Evolutionary conservation across 495 filamentous ascomycete species (phyloP).

Genomic region (Aspergillus conjunctus): DNA sequence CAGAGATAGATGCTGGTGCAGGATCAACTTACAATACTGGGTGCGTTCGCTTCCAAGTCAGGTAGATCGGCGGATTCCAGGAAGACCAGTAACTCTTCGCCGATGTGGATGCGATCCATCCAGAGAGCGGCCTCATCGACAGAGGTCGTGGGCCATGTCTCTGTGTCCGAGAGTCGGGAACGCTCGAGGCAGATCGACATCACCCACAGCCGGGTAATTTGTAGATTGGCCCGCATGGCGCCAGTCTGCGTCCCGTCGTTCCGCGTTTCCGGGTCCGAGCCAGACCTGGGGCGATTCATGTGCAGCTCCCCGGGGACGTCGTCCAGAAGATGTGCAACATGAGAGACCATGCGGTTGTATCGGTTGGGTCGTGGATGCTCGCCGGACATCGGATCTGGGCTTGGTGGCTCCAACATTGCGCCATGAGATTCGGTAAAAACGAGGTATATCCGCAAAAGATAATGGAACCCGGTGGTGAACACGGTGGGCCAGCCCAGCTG

Average conservation of each 20-base stretch:
- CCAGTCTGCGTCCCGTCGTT: not conserved
- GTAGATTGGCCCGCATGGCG: not conserved
- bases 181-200: not conserved
- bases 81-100: not conserved
- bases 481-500: not conserved
- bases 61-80: not conserved
- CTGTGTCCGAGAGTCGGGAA: not conserved
- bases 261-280: not conserved
- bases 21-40: not conserved
- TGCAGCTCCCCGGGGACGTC: not conserved
- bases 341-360: not conserved
- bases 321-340: not conserved
- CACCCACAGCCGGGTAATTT: not conserved
- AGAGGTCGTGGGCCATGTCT: not conserved
- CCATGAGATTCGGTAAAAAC: not conserved
- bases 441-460: not conserved
- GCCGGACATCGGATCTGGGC: no score
- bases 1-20: not conserved
- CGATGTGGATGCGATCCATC: not conserved
- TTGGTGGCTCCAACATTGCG: not conserved
- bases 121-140: not conserved
- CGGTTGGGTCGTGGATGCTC: not conserved
- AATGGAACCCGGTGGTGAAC: not conserved
- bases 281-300: not conserved
- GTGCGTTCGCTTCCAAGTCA: not conserved